Evolutionary conservation across 345 rosid species (phyloP).

Genomic region (Aegle marmelos): DNA sequence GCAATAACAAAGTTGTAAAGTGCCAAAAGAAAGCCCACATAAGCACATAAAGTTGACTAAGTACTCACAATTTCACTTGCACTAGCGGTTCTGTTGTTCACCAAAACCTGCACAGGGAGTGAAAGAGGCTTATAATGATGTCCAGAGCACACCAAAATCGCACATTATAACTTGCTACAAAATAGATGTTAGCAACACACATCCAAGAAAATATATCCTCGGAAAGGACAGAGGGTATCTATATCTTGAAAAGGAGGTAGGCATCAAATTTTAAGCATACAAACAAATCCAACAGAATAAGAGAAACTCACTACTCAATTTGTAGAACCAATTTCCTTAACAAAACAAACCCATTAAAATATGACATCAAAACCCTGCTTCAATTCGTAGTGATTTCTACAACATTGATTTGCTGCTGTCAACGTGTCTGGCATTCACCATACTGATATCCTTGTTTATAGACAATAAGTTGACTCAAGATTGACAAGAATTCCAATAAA

Average conservation of each 20-base stretch:
- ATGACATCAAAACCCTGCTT: background rate
- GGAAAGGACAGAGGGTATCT: background rate
- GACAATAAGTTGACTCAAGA: conserved; percentile 1
- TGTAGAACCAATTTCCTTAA: background rate
- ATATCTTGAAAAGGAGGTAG: background rate
- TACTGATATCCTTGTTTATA: conserved; percentile 1
- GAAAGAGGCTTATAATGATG: background rate
- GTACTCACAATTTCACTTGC: conserved; percentile 92
- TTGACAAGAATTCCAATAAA: background rate
- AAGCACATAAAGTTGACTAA: background rate
- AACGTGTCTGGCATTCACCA: background rate
- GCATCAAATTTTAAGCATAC: background rate
- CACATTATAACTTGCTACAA: background rate
- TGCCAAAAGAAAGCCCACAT: background rate
- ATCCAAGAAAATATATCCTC: background rate
- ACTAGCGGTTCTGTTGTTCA: conserved; percentile 86
- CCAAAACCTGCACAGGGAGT: conserved; percentile 61
- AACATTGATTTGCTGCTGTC: background rate
- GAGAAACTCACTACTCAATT: background rate
- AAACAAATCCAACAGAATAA: conserved; percentile 2
- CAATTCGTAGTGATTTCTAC: background rate
- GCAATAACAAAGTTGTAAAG: background rate
- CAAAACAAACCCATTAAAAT: background rate
- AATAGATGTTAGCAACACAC: background rate
- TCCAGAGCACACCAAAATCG: background rate